These are phyloP conservation scores for Pichiaceae sp. DNA, from an alignment of 1,139 yeast genomes.

Conservation along the genomic window DNA sequence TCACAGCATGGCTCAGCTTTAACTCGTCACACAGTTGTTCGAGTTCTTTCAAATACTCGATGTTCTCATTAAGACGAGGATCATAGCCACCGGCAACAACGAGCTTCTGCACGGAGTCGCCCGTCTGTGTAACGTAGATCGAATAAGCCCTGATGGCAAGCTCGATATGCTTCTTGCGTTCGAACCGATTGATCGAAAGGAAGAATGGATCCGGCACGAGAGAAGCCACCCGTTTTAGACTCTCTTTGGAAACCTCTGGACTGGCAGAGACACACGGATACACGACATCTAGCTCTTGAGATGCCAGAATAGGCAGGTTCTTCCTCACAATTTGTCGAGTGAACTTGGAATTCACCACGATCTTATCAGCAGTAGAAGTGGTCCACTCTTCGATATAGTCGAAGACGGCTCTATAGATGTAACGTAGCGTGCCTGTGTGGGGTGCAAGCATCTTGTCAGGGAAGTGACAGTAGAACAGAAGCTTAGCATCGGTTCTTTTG, in stretches of 20 bases:
- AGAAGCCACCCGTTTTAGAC: neutral
- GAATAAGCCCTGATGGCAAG: slow-evolving; percentile 56
- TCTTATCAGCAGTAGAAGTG: slow-evolving; percentile 64
- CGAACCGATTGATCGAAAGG: slow-evolving; percentile 81
- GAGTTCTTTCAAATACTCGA: slow-evolving; percentile 58
- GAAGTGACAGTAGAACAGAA: slow-evolving; percentile 89
- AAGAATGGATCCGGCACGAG: slow-evolving; percentile 38
- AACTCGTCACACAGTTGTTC: slow-evolving; percentile 38
- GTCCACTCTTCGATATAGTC: slow-evolving; percentile 76
- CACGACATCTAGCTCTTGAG: slow-evolving; percentile 53
- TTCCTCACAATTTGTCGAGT: slow-evolving; percentile 61
- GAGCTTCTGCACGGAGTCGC: slow-evolving; percentile 31
- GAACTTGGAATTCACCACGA: slow-evolving; percentile 83
- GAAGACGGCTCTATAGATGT: slow-evolving; percentile 70
- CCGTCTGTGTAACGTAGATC: slow-evolving; percentile 15
- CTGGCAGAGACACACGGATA: slow-evolving; percentile 76
- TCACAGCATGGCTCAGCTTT: slow-evolving; percentile 24
- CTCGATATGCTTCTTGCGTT: slow-evolving; percentile 72
- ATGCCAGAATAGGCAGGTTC: slow-evolving; percentile 40
- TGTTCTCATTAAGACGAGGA: slow-evolving; percentile 65
- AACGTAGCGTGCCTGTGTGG: slow-evolving; percentile 47
- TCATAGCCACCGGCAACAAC: slow-evolving; percentile 94
- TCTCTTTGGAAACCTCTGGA: slow-evolving; percentile 23
- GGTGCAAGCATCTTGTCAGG: slow-evolving; percentile 80
- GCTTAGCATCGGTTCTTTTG: slow-evolving; percentile 29